phyloP scores from a whole-genome alignment of 192 early-diverging fungal genomes.

The Allomyces macrogynus region DNA sequence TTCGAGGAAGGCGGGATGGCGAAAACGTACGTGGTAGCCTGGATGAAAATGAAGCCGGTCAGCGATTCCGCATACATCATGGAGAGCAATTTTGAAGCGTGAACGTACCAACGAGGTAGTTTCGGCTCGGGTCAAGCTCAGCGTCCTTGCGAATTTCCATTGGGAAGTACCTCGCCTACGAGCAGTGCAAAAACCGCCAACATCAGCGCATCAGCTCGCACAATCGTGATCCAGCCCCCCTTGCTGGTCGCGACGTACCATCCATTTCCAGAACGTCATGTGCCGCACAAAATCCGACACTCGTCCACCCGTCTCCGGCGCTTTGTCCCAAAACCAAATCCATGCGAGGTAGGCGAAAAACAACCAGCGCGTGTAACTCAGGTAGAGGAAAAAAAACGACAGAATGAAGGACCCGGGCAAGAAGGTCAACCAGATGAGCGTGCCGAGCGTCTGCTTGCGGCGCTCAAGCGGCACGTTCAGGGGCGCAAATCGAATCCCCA shows the following conservation, averaged over 20 bases:
- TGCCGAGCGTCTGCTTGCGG: constrained; percentile 41
- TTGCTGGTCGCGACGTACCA: constrained; percentile 59
- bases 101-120: constrained; percentile 60
- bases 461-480: constrained; percentile 38
- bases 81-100: too few species aligned
- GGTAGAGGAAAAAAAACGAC: constrained; percentile 39
- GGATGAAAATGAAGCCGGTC: too few species aligned
- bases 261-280: constrained; percentile 52
- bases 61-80: too few species aligned
- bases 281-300: constrained; percentile 23
- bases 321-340: constrained; percentile 43
- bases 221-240: constrained; percentile 18
- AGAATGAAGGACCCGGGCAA: constrained; percentile 28
- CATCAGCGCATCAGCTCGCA: too few species aligned
- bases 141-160: constrained; percentile 21
- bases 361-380: constrained; percentile 29
- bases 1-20: too few species aligned
- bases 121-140: constrained; percentile 59
- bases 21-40: too few species aligned
- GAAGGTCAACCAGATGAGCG: constrained; percentile 37
- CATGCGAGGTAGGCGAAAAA: constrained; percentile 60
- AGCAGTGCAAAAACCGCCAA: too few species aligned
- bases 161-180: not conserved
- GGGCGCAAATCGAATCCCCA: constrained; percentile 33
- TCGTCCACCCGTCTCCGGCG: constrained; percentile 65